Conservation (phyloP, 2,329 filamentous ascomycete species). For the Stylonectria norvegica region DNA sequence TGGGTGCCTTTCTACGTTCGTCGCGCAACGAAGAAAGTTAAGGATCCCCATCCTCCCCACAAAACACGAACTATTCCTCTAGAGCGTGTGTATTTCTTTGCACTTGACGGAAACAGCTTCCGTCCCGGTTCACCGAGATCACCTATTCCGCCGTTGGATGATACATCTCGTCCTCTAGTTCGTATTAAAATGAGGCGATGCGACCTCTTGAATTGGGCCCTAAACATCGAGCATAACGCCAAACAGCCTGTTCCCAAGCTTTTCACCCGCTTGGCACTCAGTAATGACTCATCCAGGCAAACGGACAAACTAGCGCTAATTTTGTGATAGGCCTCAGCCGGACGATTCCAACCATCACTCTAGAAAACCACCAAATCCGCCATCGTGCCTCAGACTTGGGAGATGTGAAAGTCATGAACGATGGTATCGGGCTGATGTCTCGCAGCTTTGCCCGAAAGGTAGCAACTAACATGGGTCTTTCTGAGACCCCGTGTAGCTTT, state of each 20-base stretch:
- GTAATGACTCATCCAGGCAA: constrained; percentile 31
- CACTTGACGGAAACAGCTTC: constrained; percentile 48
- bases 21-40: constrained; percentile 36
- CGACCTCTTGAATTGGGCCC: constrained; percentile 50
- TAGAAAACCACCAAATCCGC: constrained; percentile 46
- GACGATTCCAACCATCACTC: constrained; percentile 44
- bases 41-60: constrained; percentile 24
- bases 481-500: constrained; percentile 58
- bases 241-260: constrained; percentile 51
- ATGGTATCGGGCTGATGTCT: constrained; percentile 66
- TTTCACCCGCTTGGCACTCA: constrained; percentile 55
- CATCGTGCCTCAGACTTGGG: constrained; percentile 23
- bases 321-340: constrained; percentile 47
- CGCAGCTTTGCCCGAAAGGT: constrained; percentile 53
- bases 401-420: constrained; percentile 54
- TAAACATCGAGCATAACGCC: constrained; percentile 44
- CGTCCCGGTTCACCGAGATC: no score
- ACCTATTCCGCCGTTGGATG: constrained; percentile 20
- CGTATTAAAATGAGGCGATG: constrained; percentile 36
- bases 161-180: no score
- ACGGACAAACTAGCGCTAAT: constrained; percentile 5
- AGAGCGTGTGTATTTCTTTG: constrained; percentile 53
- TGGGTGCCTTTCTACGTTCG: constrained; percentile 49
- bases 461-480: constrained; percentile 46
- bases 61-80: constrained; percentile 24